Percentiles rank a stretch among this genome's conserved stretches.
Evolutionary conservation across 495 filamentous ascomycete species (phyloP).

Genomic region (Neohortaea acidophila): DNA sequence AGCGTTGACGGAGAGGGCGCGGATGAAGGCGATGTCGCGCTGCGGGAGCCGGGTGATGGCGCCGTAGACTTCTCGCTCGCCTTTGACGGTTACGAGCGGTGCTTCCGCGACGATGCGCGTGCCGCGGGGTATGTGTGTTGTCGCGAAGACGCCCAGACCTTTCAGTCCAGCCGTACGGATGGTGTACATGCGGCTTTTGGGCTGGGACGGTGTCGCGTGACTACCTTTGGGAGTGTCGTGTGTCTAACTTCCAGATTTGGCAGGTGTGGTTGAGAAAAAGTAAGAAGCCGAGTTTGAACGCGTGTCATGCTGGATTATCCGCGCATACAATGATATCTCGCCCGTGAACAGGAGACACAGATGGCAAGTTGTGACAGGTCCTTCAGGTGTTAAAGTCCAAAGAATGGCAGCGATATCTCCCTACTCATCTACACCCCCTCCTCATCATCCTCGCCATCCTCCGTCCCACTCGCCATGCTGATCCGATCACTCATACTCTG

Average conservation of each 20-base stretch:
- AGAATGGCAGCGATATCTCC: no score
- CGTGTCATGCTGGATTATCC: no score
- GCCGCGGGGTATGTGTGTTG: slow-evolving; percentile 7
- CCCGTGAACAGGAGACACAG: no score
- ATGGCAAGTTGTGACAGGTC: no score
- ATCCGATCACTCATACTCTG: slow-evolving; percentile 15
- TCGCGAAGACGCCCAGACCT: slow-evolving; percentile 15
- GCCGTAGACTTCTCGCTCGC: neutral
- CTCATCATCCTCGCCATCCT: slow-evolving; percentile 7
- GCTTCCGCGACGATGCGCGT: slow-evolving; percentile 14
- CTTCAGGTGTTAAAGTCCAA: no score
- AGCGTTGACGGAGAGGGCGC: neutral
- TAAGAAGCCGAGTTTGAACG: no score
- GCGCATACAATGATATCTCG: no score
- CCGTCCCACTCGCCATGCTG: slow-evolving; percentile 13
- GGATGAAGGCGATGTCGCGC: neutral
- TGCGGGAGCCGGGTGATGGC: neutral
- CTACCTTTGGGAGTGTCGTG: no score
- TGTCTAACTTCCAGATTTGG: no score
- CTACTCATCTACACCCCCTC: no score
- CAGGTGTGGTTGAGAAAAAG: no score
- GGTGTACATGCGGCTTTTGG: slow-evolving; percentile 2
- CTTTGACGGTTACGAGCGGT: slow-evolving; percentile 1
- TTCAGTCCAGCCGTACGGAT: slow-evolving; percentile 4
- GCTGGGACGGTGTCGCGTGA: no score